Evolutionary conservation across 441 rosid species (phyloP), one percentile per base, ranked within the genome.

Genomic region (Flueggea neowawraea): DNA sequence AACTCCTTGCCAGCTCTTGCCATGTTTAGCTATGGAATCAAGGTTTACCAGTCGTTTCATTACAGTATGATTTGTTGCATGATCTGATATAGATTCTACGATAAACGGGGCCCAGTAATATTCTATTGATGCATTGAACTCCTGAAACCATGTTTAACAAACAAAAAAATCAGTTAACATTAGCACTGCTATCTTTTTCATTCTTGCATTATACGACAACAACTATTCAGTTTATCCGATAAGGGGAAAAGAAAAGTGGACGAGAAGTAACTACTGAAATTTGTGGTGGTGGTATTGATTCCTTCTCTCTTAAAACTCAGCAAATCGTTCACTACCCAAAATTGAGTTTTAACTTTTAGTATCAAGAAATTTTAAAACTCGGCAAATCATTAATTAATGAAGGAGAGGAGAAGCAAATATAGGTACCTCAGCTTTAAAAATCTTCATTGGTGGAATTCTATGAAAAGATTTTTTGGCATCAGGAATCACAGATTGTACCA

Each of bases 31-130:
- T 39, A 94, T 83, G 33, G 94, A 80, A 52, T 89, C 94, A 0
- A 91, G 95, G 73, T 69, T 83, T 14, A 91, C 97, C 33, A 89
- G 82, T 56, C 94, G 76, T 66, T 83, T 84, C 15, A 50, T 78
- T 11, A 94, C 94, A 0, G 91, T 89, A 41, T 94, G 98, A 65
- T 94, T 94, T 58, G 90, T 94, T 53, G 90, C 95, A 67, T 85
- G 91, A 73, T 94, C 99, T 50, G 99, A 94, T 52, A 83, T 84
- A 1, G 96, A 91, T 67, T 89, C 94, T 16, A 91, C 91, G 0
- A 94, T 78, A 52, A 94, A 94, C 0, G 98, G 99, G 8, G 97
- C 99, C 99, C 99, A 94, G 63, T 91, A 89, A 62, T 91, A 89
- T 80, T 91, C 99, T 0, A 94, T 90, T 0, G 95, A 76, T 10